Percentiles rank a stretch among this genome's conserved stretches.
phyloP scores from a whole-genome alignment of 208 protist genomes.

The Borovskyia barvae region DNA sequence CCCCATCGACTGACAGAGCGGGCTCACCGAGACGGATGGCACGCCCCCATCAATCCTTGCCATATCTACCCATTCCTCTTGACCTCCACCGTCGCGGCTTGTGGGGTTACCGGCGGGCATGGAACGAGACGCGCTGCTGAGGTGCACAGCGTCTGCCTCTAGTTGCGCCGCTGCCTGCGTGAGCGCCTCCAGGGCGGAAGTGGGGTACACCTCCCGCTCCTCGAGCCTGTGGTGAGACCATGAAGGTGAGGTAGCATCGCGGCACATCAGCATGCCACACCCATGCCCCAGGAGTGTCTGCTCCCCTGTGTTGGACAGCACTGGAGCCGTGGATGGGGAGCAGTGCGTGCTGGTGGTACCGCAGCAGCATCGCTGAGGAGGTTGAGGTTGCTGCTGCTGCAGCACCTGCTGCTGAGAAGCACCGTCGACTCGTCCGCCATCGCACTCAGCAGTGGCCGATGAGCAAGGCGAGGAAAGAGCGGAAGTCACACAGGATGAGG shows the following conservation, averaged over 20 bases:
- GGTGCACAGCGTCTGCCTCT: slow-evolving; percentile 4
- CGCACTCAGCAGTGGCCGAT: too few species aligned
- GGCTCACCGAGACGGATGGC: not conserved
- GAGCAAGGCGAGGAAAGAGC: too few species aligned
- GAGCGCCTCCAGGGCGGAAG: slow-evolving; percentile 8
- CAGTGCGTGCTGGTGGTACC: too few species aligned
- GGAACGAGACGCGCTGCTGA: not conserved
- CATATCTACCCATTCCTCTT: not conserved
- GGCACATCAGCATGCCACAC: not conserved
- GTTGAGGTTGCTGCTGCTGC: too few species aligned
- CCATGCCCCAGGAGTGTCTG: too few species aligned
- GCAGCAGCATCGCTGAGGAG: too few species aligned
- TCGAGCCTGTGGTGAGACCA: not conserved
- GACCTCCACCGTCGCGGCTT: not conserved
- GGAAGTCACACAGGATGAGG: too few species aligned
- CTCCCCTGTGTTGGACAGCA: too few species aligned
- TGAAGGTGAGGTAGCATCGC: not conserved
- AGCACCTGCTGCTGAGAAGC: too few species aligned
- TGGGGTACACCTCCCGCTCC: slow-evolving; percentile 14
- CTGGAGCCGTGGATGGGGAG: too few species aligned
- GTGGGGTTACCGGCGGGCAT: not conserved
- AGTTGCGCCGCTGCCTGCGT: slow-evolving; percentile 14
- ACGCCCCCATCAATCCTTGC: not conserved
- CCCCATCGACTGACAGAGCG: slow-evolving; percentile 13
- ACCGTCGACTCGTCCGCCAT: too few species aligned